Percentiles rank a stretch among this genome's conserved stretches.
Conservation (phyloP, 306 rosid genomes). For the Fragaria ananassa region DNA sequence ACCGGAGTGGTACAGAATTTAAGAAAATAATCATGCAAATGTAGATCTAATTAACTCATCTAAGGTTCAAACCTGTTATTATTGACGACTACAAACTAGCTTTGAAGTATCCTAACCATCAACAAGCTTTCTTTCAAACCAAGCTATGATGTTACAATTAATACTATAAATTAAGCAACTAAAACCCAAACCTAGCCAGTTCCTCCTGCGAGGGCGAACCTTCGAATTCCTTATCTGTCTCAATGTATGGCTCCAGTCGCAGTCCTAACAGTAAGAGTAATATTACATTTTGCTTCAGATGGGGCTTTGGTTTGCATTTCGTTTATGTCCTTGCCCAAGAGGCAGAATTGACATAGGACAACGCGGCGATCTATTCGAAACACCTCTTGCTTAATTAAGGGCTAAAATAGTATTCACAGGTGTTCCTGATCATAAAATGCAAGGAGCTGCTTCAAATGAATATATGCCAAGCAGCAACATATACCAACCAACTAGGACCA, state of each 20-base stretch:
- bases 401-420: conserved; percentile 36
- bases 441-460: conserved; percentile 83
- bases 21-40: background rate
- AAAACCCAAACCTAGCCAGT: too few species aligned
- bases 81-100: background rate
- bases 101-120: background rate
- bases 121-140: background rate
- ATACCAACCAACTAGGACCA: conserved; percentile 55
- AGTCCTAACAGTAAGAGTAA: background rate
- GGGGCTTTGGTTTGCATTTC: too few species aligned
- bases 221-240: too few species aligned
- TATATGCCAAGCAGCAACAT: conserved; percentile 73
- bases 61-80: background rate
- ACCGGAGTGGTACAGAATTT: background rate
- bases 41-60: background rate
- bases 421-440: conserved; percentile 78
- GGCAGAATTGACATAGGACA: conserved; percentile 16
- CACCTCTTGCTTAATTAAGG: background rate
- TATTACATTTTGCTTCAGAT: too few species aligned
- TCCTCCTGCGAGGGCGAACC: too few species aligned
- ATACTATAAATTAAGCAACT: too few species aligned
- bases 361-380: too few species aligned
- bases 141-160: too few species aligned
- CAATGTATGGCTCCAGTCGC: conserved; percentile 1
- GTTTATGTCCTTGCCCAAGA: conserved; percentile 15